These are phyloP conservation scores for Nemania abortiva DNA, from an alignment of 2,329 filamentous ascomycete genomes.

Conservation along the genomic window DNA sequence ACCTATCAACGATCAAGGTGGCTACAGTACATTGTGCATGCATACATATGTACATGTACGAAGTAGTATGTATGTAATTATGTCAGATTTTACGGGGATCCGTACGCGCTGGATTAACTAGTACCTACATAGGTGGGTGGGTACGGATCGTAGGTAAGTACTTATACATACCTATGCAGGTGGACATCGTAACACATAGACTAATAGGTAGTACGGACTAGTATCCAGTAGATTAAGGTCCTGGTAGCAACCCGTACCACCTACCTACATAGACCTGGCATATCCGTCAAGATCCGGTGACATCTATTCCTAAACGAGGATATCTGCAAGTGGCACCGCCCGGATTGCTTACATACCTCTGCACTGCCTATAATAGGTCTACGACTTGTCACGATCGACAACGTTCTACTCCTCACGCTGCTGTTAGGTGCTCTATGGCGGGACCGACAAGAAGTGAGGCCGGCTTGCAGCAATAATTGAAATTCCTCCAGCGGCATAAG, in stretches of 20 bases:
- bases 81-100: neutral
- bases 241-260: neutral
- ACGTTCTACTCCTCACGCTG: neutral
- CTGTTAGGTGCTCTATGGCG: neutral
- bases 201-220: neutral
- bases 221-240: neutral
- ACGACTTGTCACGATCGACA: constrained; percentile 11
- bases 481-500: neutral
- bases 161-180: too few relatives aligned
- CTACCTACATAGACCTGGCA: neutral
- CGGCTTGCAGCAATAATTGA: neutral
- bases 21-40: neutral
- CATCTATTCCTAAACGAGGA: constrained; percentile 29
- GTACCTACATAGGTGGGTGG: neutral
- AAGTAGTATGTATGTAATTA: neutral
- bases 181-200: too few relatives aligned
- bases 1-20: too few relatives aligned
- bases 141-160: too few relatives aligned
- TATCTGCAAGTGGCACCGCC: constrained; percentile 19
- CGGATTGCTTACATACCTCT: constrained; percentile 12
- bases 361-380: neutral
- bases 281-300: neutral
- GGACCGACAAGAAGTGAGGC: neutral
- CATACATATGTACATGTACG: constrained; percentile 4
- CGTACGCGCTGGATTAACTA: neutral